phyloP scores from a whole-genome alignment of 225 moss, liverwort and hornwort species.

The Sphagnum tenellum region DNA sequence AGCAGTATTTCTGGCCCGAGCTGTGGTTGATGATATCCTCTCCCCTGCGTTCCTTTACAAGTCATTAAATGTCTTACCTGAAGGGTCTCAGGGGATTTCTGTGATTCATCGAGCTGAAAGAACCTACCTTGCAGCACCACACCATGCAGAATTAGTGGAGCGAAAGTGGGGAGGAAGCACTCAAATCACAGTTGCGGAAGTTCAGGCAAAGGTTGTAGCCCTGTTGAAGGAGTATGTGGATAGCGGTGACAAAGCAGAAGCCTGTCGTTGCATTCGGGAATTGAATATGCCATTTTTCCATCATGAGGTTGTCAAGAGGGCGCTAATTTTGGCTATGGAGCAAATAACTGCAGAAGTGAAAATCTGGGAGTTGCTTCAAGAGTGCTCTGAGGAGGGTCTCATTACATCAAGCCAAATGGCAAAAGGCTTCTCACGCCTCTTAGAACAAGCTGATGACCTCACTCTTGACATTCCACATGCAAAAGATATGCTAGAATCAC shows the following conservation, averaged over 20 bases:
- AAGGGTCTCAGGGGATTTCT: slow-evolving; percentile 73
- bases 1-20: slow-evolving; percentile 81
- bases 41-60: slow-evolving; percentile 83
- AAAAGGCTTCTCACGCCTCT: slow-evolving; percentile 73
- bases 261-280: slow-evolving; percentile 93
- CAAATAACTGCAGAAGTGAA: slow-evolving; percentile 69
- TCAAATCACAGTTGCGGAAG: slow-evolving; percentile 75
- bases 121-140: slow-evolving; percentile 72
- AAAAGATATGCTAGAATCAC: slow-evolving; percentile 51
- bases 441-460: slow-evolving; percentile 77
- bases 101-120: slow-evolving; percentile 80
- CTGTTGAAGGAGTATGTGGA: slow-evolving; percentile 87
- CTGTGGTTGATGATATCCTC: slow-evolving; percentile 92
- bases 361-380: slow-evolving; percentile 62
- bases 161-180: slow-evolving; percentile 99
- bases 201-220: slow-evolving; percentile 76
- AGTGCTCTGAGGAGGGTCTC: slow-evolving; percentile 80
- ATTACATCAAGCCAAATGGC: slow-evolving; percentile 95
- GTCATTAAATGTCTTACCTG: slow-evolving; percentile 69
- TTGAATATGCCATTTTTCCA: slow-evolving; percentile 96
- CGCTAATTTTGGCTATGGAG: slow-evolving; percentile 89
- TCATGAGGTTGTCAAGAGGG: slow-evolving; percentile 97
- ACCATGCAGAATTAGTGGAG: slow-evolving; percentile 83
- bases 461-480: slow-evolving; percentile 86
- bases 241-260: slow-evolving; percentile 87